Conservation (phyloP, 2,329 filamentous ascomycete species). For the Cladosporium colombiae region DNA sequence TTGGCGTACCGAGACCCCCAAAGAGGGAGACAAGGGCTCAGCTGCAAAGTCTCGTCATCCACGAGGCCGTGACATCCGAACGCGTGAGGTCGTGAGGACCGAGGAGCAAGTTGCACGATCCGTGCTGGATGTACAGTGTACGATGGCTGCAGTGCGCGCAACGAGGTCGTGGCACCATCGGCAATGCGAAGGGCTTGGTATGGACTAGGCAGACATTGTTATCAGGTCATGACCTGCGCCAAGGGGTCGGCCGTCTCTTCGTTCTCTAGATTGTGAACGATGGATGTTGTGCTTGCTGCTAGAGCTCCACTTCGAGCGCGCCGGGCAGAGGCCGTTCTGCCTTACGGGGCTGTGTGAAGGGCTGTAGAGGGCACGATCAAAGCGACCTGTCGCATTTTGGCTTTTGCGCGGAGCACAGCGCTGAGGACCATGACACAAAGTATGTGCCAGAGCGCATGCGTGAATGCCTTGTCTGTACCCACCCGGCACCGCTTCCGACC, state of each 20-base stretch:
- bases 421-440: not conserved
- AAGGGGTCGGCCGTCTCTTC: not conserved
- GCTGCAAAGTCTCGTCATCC: conserved; percentile 16
- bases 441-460: not conserved
- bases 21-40: conserved; percentile 1
- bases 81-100: not conserved
- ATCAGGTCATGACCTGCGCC: not conserved
- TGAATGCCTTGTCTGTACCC: not conserved
- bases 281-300: not conserved
- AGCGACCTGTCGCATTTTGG: conserved; percentile 3
- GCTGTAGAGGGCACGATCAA: not conserved
- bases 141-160: not conserved
- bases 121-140: not conserved
- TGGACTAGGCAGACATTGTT: not conserved
- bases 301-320: not conserved
- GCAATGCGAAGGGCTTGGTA: conserved; percentile 10
- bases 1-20: not conserved
- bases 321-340: not conserved
- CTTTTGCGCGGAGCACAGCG: not conserved
- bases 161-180: not conserved
- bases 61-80: conserved; percentile 6
- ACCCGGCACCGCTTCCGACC: not conserved
- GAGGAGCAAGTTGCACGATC: not conserved
- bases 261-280: not conserved
- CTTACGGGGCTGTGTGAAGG: not conserved